Evolutionary conservation across 2,329 filamentous ascomycete species (phyloP), one percentile per base, ranked within the genome.

Genomic region (Fusarium torreyae): DNA sequence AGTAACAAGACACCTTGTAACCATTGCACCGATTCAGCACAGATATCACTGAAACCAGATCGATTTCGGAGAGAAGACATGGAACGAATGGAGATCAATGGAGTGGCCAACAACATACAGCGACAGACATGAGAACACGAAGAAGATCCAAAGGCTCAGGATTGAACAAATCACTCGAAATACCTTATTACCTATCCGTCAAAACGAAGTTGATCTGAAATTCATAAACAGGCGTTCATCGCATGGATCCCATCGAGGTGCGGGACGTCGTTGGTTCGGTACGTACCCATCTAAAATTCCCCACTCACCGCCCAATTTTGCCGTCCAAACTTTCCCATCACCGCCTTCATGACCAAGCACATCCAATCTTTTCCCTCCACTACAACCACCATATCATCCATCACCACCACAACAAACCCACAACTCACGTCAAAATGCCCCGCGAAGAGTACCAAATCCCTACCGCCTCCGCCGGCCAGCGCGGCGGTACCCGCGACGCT

Each of bases 371-470:
- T 75, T 71, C 58, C 33, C 57, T 57, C 54, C 48, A 61, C 39
- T 43, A 36, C 26, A 39, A 22, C 34, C 31, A 24, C 50, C 49
- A 36, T 49, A 57, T 15, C 39, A 45, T 24, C n/a, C 44, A 57
- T 26, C 33, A 51, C 26, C 24, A 38, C n/a, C 14, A 36, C 43
- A 24, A 36, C 31, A 61, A 31, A 31, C 10, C 10, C 28, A 24
- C 22, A 22, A 28, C 44, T n/a, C 45, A 49, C 17, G 60, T n/a
- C 61, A 71, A 48, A 31, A 83, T 92, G 88, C 90, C 89, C 61
- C 91, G 92, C 82, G 92, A 94, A 87, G 86, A 89, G 68, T 95
- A 94, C 83, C 89, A 92, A 76, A 88, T 93, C 64, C 92, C 92
- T 54, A 86, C 88, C 58, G 82, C 84, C 73, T 77, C 80, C 33